phyloP scores from a whole-genome alignment of 2,329 filamentous ascomycete species.

The Clonostachys byssicola region DNA sequence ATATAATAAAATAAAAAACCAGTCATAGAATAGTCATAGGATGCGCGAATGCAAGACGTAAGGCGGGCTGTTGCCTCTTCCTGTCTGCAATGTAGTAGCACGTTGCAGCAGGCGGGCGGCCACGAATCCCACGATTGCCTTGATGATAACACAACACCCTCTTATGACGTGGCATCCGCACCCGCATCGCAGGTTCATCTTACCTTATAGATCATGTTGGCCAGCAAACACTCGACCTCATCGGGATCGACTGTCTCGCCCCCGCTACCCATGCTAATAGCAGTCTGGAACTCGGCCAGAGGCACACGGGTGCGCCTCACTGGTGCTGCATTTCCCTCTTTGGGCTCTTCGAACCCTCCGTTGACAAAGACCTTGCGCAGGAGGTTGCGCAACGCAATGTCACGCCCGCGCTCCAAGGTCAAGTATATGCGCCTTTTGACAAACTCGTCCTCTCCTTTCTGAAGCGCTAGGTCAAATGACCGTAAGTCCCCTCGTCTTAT shows the following conservation, averaged over 20 bases:
- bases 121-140: no score
- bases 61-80: no score
- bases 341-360: conserved; percentile 75
- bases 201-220: conserved; percentile 99
- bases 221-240: conserved; percentile 91
- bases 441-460: conserved; percentile 83
- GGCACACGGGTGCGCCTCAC: conserved; percentile 74
- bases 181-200: conserved; percentile 7
- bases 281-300: conserved; percentile 79
- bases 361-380: conserved; percentile 86
- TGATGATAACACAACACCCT: no score
- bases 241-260: conserved; percentile 72
- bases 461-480: conserved; percentile 78
- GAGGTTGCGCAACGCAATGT: conserved; percentile 87
- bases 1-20: no score
- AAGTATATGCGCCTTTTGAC: conserved; percentile 92
- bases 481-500: conserved; percentile 81
- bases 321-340: conserved; percentile 60
- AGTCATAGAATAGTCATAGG: no score
- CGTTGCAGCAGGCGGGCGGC: no score
- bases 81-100: no score
- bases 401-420: conserved; percentile 85
- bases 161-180: no score
- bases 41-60: no score
- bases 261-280: conserved; percentile 69